A percentile compares a stretch with the other conserved stretches of the same genome.
Conservation (phyloP, 495 filamentous ascomycete genomes). For the Letharia lupina region DNA sequence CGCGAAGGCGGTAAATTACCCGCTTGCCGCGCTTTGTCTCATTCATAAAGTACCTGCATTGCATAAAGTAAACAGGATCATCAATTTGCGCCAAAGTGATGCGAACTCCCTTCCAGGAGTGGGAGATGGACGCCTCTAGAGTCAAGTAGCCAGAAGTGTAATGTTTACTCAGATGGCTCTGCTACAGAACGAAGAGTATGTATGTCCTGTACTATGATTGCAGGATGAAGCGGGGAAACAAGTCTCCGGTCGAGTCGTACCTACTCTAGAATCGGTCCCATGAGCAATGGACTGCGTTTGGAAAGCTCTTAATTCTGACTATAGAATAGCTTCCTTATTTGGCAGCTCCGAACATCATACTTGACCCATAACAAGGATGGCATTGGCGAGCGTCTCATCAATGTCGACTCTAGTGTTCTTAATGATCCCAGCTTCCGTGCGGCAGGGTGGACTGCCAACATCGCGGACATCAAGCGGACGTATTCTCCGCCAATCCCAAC, state of each 20-base stretch:
- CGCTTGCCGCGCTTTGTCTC: background rate
- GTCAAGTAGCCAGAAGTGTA: background rate
- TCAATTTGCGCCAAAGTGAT: background rate
- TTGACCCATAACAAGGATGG: slow-evolving; percentile 87
- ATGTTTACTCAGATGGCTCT: slow-evolving; percentile 61
- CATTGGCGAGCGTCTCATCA: slow-evolving; percentile 90
- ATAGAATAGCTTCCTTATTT: slow-evolving; percentile 68
- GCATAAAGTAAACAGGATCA: background rate
- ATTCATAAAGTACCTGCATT: background rate
- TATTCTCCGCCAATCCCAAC: slow-evolving; percentile 96
- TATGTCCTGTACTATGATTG: slow-evolving; percentile 11
- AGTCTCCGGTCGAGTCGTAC: background rate
- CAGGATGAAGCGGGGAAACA: background rate
- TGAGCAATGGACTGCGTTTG: background rate
- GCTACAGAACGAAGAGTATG: slow-evolving; percentile 94
- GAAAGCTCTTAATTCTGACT: background rate
- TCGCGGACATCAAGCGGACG: slow-evolving; percentile 73
- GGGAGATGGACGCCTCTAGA: background rate
- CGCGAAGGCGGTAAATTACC: background rate
- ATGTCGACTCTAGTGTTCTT: slow-evolving; percentile 78
- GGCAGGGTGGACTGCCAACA: slow-evolving; percentile 79
- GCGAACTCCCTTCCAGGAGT: background rate
- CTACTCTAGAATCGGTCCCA: background rate
- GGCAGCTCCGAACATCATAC: slow-evolving; percentile 87
- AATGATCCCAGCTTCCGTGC: slow-evolving; percentile 94